Percentiles rank a stretch among this genome's conserved stretches.
These are phyloP conservation scores for Antitrichia curtipendula DNA, from an alignment of 225 moss, liverwort and hornwort genomes.

Conservation along the genomic window DNA sequence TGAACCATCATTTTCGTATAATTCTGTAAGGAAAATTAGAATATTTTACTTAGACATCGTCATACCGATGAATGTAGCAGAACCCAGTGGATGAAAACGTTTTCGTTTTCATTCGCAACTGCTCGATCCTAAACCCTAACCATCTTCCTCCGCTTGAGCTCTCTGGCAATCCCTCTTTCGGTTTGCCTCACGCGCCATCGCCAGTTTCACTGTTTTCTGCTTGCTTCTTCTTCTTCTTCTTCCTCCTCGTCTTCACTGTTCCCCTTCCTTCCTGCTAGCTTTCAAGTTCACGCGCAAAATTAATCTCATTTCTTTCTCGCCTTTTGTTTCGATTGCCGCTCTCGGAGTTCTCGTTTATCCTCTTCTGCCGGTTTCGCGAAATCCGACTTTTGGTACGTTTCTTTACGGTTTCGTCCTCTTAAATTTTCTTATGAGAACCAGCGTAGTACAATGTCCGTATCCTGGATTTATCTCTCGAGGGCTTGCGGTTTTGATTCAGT, in stretches of 20 bases:
- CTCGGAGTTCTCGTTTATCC: not conserved
- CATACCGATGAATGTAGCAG: not conserved
- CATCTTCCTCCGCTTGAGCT: not conserved
- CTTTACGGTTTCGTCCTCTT: no score
- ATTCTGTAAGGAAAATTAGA: not conserved
- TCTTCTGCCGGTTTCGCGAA: not conserved
- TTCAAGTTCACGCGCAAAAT: not conserved
- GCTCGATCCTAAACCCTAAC: slow-evolving; percentile 16
- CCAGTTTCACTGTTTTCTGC: not conserved
- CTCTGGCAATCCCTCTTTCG: not conserved
- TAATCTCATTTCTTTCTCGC: not conserved
- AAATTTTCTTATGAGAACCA: not conserved
- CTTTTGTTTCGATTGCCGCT: not conserved
- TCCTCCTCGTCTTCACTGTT: not conserved
- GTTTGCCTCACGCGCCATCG: not conserved
- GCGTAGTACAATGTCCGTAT: not conserved
- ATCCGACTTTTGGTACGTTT: not conserved
- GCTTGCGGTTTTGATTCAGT: not conserved
- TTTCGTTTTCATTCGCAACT: not conserved
- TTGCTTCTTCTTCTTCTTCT: not conserved
- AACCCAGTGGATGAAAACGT: not conserved
- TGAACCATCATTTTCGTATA: not conserved
- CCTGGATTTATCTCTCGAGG: not conserved
- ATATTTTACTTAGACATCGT: not conserved
- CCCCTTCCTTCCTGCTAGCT: no score